A percentile compares a stretch with the other conserved stretches of the same genome.
phyloP scores from a whole-genome alignment of 139 green algal species.

The Chlorella sp. region DNA sequence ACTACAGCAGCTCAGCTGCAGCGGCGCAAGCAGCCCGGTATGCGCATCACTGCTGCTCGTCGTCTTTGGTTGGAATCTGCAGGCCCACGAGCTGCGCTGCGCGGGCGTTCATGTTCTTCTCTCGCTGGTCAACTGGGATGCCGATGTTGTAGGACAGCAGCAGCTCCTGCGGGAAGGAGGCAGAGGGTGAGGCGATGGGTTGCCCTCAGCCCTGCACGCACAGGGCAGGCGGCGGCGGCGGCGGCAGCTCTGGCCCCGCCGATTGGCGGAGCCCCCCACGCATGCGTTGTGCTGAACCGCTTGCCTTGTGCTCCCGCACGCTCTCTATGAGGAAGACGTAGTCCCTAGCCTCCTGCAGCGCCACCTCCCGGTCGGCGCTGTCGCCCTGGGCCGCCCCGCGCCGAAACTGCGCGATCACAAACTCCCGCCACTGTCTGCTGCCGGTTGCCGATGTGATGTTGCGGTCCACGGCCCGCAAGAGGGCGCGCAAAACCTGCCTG shows the following conservation, averaged over 20 bases:
- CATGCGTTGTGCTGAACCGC: background rate
- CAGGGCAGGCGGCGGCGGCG: background rate
- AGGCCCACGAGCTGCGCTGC: slow-evolving; percentile 50
- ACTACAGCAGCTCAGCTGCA: no score
- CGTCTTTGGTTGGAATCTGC: slow-evolving; percentile 31
- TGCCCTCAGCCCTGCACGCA: no score
- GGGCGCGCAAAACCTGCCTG: slow-evolving; percentile 13
- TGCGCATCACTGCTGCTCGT: background rate
- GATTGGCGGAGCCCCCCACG: background rate
- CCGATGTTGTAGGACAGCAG: slow-evolving; percentile 69
- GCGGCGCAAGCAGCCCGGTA: no score
- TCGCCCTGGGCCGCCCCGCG: background rate
- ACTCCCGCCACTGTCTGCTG: slow-evolving; percentile 38
- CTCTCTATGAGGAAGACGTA: slow-evolving; percentile 48
- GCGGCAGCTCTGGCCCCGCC: background rate
- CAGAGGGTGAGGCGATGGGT: no score
- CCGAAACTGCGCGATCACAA: slow-evolving; percentile 42
- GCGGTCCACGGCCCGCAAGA: slow-evolving; percentile 40
- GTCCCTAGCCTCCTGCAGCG: slow-evolving; percentile 47
- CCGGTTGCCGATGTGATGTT: slow-evolving; percentile 39
- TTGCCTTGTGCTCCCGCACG: slow-evolving; percentile 48
- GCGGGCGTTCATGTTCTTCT: slow-evolving; percentile 45
- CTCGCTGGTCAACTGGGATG: slow-evolving; percentile 44
- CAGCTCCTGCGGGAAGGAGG: slow-evolving; percentile 47
- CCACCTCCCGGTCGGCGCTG: background rate